Base-by-base conservation (phyloP, 2,329 filamentous ascomycete species). In the Clonostachys sp. region DNA sequence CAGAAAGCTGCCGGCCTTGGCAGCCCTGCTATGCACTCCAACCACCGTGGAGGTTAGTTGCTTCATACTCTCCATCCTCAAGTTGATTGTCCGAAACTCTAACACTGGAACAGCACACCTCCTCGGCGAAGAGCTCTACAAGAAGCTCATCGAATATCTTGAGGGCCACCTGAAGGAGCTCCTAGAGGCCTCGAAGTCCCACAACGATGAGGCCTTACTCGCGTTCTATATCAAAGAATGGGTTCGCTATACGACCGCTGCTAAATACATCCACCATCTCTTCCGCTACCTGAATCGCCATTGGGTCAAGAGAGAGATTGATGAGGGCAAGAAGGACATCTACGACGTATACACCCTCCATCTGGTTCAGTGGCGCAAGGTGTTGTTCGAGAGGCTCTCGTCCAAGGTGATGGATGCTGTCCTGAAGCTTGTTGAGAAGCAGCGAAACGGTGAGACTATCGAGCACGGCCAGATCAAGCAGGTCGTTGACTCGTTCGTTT, bases 301-400 rank as follows among this genome's bases (percentile, higher is more conserved):
- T 70, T 99, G 95, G 94, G 94, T 99, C 3, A 99, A 96, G 77
- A 81, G 94, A 33, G 94, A 99, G 71, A 96, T 99, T 71, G 94
- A 99, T 53, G 94, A 99, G 67, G 94, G 94, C 34, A 97, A 99
- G 73, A 96, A 97, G 74, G 89, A 92, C 60, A 89, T 97, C 8
- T 97, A 95, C 66, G 94, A 99, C 65, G 94, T 99, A 43, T 99
- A 99, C 68, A 99, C 94, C 1, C 73, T 99, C 35, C 94, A 99
- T 59, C 75, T 99, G 39, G 94, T 97, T 17, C 89, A 92, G 62
- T 99, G 94, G 94, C 91, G 91, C 55, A 81, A 87, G 55, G 89
- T 95, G 50, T 84, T 99, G 59, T 99, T 99, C 66, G 78, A 83
- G 50, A 80, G 83, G 49, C 89, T 96, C 3, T 86, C 91, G 47